Base-by-base conservation (phyloP, 106 monocot species). In the Cymbidium sinense region DNA sequence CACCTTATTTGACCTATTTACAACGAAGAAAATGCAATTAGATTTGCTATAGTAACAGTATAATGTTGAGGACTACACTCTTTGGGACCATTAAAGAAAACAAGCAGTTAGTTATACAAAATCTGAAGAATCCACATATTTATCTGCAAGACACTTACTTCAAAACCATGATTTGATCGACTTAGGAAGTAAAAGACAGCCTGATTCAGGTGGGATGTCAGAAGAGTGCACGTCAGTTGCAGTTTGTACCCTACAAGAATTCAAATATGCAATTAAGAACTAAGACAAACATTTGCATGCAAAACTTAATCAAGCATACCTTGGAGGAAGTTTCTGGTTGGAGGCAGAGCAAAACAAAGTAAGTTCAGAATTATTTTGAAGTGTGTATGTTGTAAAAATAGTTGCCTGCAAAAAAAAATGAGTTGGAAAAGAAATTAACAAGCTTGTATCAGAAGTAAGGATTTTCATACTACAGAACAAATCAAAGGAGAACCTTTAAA, bases 141-240 rank as follows among this genome's bases (percentile, higher is more conserved):
- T 15, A 69, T 69, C 12, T 2, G 34, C 69, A 36, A 29, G 27
- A 64, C 77, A 82, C 87, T 86, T 85, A 93, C 95, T 81, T 95
- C 9, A 79, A 76, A 95, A 89, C 95, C 95, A 95, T 76, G 95
- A 95, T 78, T 70, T 81, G 34, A 82, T 67, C 23, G 88, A 90
- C 55, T 73, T 86, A 43, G 90, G 90, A 81, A 84, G 84, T 79
- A 95, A 87, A 75, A 93, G 74, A 75, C 84, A 85, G 15, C 93
- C 93, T 61, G 82, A 76, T 20, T 90, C 85, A 35, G 88, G 87
- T 79, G 87, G 84, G 44, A 87, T 52, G 70, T 79, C 77, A 50
- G 73, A 76, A 76, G 25, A 64, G 58, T 77, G 62, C 21, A 34
- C 81, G 33, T 62, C 61, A 62, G 61, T 18, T 69, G 29, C 71